These are phyloP conservation scores for Hippophae tibetana DNA, from an alignment of 306 rosid species.

Conservation along the genomic window DNA sequence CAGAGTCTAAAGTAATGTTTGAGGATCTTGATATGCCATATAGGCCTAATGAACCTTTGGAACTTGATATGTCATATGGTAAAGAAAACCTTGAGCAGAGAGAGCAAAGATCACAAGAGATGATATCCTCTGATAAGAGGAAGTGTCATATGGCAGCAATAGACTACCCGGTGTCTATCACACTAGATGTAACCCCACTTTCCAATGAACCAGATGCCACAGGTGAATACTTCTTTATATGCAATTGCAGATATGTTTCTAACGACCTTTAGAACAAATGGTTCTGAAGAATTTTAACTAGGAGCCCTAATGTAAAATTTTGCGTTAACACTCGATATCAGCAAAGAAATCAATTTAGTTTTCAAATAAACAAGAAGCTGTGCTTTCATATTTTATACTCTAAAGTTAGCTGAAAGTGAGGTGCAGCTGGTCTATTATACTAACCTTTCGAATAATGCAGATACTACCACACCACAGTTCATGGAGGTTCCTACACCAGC, in stretches of 20 bases:
- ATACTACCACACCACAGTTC: slow-evolving; percentile 29
- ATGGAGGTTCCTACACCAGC: slow-evolving; percentile 49
- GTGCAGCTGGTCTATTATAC: not conserved
- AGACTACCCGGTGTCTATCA: slow-evolving; percentile 17
- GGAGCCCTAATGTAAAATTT: not conserved
- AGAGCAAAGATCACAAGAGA: slow-evolving; percentile 19
- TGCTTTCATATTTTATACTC: slow-evolving; percentile 5
- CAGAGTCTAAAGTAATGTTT: slow-evolving; percentile 20
- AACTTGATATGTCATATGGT: slow-evolving; percentile 19
- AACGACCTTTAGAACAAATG: not conserved
- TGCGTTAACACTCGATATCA: not conserved
- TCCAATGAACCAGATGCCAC: slow-evolving; percentile 32
- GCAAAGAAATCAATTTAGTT: not conserved
- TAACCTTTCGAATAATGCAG: slow-evolving; percentile 30
- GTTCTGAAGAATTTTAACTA: not conserved
- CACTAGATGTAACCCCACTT: slow-evolving; percentile 28
- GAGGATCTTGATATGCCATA: slow-evolving; percentile 20
- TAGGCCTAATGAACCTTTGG: slow-evolving; percentile 17
- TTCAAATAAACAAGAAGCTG: not conserved
- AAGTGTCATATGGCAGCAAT: slow-evolving; percentile 10
- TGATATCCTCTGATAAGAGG: slow-evolving; percentile 28
- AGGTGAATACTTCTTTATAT: slow-evolving; percentile 23
- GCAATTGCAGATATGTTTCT: slow-evolving; percentile 17
- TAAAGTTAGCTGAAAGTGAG: slow-evolving; percentile 1
- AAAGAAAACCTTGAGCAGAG: slow-evolving; percentile 24